Conservation (phyloP, 176 grass and related monocot genomes). For the Secale cereale region DNA sequence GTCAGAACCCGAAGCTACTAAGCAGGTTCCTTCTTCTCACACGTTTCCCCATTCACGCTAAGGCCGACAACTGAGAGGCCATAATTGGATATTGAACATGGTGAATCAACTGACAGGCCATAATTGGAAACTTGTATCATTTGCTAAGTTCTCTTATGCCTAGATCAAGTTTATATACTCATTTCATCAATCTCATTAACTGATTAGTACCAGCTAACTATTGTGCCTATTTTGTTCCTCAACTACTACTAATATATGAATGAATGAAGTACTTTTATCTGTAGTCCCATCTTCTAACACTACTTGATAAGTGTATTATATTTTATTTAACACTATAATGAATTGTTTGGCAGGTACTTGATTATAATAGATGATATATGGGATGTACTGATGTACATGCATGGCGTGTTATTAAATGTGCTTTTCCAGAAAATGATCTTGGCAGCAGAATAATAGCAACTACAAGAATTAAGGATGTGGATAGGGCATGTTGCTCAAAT, state of each 20-base stretch:
- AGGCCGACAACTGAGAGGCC: too few relatives aligned
- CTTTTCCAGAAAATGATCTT: neutral
- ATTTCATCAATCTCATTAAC: too few relatives aligned
- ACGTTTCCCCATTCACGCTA: too few relatives aligned
- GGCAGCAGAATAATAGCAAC: neutral
- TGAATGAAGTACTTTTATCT: neutral
- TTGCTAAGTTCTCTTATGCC: too few relatives aligned
- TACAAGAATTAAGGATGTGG: neutral
- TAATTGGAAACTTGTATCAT: too few relatives aligned
- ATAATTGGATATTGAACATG: too few relatives aligned
- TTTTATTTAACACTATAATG: neutral
- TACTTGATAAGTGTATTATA: neutral
- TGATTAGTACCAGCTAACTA: too few relatives aligned
- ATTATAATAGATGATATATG: neutral
- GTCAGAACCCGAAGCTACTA: too few relatives aligned
- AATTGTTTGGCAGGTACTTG: neutral
- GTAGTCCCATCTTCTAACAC: neutral
- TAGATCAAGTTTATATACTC: too few relatives aligned
- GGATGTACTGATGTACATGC: neutral
- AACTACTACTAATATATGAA: neutral
- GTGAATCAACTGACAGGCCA: too few relatives aligned
- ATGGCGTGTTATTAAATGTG: neutral
- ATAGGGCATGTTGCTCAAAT: neutral
- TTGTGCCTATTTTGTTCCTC: neutral
- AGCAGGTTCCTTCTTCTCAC: too few relatives aligned